Evolutionary conservation across 2,329 filamentous ascomycete genomes (phyloP), one percentile per base, ranked within the genome.

Genomic region (Penicillium paneum): DNA sequence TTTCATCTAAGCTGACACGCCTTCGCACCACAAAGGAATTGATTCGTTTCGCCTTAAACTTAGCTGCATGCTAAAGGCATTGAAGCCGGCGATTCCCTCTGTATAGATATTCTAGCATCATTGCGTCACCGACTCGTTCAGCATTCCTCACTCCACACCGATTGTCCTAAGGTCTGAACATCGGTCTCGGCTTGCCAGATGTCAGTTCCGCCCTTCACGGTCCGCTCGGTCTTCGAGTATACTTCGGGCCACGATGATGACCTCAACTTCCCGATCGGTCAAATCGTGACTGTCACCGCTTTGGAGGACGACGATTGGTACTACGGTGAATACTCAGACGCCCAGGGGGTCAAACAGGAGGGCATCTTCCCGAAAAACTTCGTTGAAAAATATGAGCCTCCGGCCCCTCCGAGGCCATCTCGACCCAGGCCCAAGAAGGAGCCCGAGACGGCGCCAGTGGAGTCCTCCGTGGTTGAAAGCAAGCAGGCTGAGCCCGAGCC

Each of bases 321-420:
- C 71, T 84, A 83, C 60, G 93, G 94, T 63, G 88, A 94, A 74
- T 97, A 96, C 72, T 78, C 86, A 60, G 90, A 95, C 74, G 84
- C 85, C 56, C 75, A 80, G 49, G 94, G 94, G 53, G 76, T 74
- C 59, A 91, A 87, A 74, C 83, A 86, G 70, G 86, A 92, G 69
- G 93, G 93, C 63, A 89, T 97, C 66, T 97, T 97, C 74, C 93
- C 91, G 48, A 88, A 89, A 71, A 99, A 97, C 77, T 99, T 99
- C 71, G 94, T 99, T 68, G 94, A 99, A 75, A 91, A 88, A 76
- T 95, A 91, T 75, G 93, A 97, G 73, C 94, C 94, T 35, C 88
- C 86, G 53, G 88, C 93, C 60, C 94, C 94, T 56, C 91, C 92
- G 56, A 86, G 94, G 55, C 94, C 94, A 54, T 82, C 84, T 59